These are phyloP conservation scores for Neophaeococcomyces aloes DNA, from an alignment of 2,329 filamentous ascomycete species.

Conservation along the genomic window DNA sequence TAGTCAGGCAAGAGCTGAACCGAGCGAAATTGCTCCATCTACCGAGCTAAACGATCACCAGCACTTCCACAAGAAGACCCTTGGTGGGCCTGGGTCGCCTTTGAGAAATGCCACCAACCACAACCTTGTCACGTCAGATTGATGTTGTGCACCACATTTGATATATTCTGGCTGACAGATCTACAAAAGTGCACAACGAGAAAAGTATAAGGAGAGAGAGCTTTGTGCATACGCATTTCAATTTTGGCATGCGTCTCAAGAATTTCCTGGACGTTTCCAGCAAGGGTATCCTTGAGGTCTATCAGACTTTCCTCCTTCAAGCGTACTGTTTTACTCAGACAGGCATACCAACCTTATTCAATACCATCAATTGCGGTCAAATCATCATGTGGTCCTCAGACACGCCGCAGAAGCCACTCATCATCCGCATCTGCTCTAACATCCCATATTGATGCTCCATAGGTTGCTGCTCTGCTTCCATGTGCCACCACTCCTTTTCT, in stretches of 20 bases:
- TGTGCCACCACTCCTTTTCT: conserved; percentile 30
- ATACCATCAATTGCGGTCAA: conserved; percentile 1
- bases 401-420: conserved; percentile 5
- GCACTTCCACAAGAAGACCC: conserved; percentile 3
- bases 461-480: conserved; percentile 18
- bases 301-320: no score
- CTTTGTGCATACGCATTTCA: background rate
- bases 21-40: no score
- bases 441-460: conserved; percentile 32
- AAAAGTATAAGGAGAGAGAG: background rate
- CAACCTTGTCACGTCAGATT: background rate
- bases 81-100: background rate
- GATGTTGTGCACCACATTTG: background rate
- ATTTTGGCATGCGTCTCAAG: no score
- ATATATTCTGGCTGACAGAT: background rate
- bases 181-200: background rate
- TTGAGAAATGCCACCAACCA: no score
- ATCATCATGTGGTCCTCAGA: no score
- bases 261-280: no score
- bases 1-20: no score
- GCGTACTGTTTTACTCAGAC: background rate
- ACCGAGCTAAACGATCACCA: background rate
- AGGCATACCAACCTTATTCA: background rate
- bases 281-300: background rate
- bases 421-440: conserved; percentile 25